A percentile compares a stretch with the other conserved stretches of the same genome.
Conservation (phyloP, 805 yeast genomes). For the Metschnikowia henanensis region DNA sequence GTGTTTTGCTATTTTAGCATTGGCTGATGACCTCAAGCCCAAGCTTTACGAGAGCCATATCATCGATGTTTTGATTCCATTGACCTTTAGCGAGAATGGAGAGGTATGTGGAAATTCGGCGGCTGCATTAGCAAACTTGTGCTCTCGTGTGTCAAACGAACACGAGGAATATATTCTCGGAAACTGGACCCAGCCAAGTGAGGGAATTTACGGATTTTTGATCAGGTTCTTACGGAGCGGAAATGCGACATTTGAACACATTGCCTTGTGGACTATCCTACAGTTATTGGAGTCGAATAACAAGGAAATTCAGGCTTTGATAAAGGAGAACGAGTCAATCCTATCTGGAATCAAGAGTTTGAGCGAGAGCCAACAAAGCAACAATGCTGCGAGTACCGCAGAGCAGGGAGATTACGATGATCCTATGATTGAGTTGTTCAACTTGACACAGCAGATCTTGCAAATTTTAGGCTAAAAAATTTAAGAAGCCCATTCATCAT, state of each 20-base stretch:
- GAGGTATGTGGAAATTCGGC: constrained; percentile 99
- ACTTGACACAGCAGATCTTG: constrained; percentile 66
- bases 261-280: constrained; percentile 94
- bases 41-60: constrained; percentile 82
- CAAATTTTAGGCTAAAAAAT: constrained; percentile 44
- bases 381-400: constrained; percentile 6
- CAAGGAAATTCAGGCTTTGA: constrained; percentile 53
- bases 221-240: constrained; percentile 76
- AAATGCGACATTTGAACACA: constrained; percentile 95
- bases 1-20: constrained; percentile 93
- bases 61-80: constrained; percentile 85
- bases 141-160: constrained; percentile 80
- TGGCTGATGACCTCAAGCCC: constrained; percentile 91
- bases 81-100: constrained; percentile 82
- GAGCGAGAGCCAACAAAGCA: constrained; percentile 36
- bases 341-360: constrained; percentile 53
- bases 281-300: constrained; percentile 90
- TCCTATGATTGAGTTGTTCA: constrained; percentile 63
- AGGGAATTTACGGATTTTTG: constrained; percentile 85
- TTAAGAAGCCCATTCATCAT: background rate
- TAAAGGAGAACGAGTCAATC: constrained; percentile 54
- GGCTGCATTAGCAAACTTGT: constrained; percentile 94
- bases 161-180: constrained; percentile 72
- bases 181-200: constrained; percentile 76
- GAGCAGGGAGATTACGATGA: constrained; percentile 50